Base-by-base conservation (phyloP, 2,329 filamentous ascomycete genomes). In the Byssothecium circinans region DNA sequence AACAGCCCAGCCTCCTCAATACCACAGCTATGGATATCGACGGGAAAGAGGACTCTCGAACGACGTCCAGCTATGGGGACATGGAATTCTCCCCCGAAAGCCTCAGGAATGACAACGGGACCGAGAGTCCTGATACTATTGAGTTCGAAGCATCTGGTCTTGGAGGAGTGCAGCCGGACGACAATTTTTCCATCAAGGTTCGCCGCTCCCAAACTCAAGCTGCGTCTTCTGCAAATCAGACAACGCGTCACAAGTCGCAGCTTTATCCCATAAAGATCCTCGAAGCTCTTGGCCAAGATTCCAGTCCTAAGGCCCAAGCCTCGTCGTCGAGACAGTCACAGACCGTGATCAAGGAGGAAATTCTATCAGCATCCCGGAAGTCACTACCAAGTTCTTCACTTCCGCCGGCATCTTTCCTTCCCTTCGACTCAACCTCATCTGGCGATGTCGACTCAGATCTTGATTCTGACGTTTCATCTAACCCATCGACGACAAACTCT, bases 341-440 rank as follows among this genome's bases (percentile, higher is more conserved):
- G 32, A 49, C 49, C 2, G 43, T 62, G 1, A 75, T 96, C 84
- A 47, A 81, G 69, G 18, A 95, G 74, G 18, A 91, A 77, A 62
- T 86, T 76, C 34, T 86, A 73, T 55, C 89, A 76, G 47, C 87
- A 74, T 52, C 92, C 80, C 47, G 86, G 77, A 41, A 92, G 74
- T 41, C 92, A 78, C 39, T 78, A 6, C 72, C 73, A 0, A 74
- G 67, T 11, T 77, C 76, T 0, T 45, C 56, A 7, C 66, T 79
- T 1, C 76, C 76, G 2, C 73, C 74, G 1, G 70, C 76, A 0
- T 73, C 74, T 0, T 76, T 73, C 49, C 67, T 75, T 22, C 67
- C 70, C 0, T 65, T 72, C 38, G 68, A 72, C 34, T 70, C 67
- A 2, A 58, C 56, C 3, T 71, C 63, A 7, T 70, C 64, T 1